Evolutionary conservation across 1,284 basidiomycete genomes (phyloP), one percentile per base, ranked within the genome.

Genomic region (Athelia sp.): DNA sequence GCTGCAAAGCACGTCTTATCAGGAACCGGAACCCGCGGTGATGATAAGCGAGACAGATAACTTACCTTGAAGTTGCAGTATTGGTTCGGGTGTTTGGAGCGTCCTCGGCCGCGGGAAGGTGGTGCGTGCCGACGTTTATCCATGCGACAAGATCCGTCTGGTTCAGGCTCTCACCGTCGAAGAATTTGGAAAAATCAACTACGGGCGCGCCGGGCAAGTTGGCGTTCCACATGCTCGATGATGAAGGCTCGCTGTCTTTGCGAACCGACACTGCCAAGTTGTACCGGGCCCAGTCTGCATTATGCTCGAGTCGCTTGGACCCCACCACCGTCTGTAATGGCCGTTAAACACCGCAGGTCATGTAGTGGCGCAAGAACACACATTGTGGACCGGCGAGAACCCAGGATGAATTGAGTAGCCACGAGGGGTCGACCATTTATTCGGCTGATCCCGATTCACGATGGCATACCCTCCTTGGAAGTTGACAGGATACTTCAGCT

Each of bases 91-190:
- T 84, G 56, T 77, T 81, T 0, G 82, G 79, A 1, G 73, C 66
- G 60, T 82, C 81, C 61, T 82, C 81, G 3, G 79, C 72, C 59
- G 79, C 79, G 2, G 80, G 79, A 4, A 40, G 36, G 19, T 82
- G 80, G 59, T 82, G 80, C 69, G 72, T 85, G n/a, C 82, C 84
- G 45, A 85, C 61, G 56, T 84, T 84, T 50, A 83, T 59, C 79
- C 82, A 86, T 6, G 77, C 75, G 3, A 84, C 82, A 22, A 84
- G 63, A 61, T 82, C 80, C 51, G 78, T 66, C 60, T 84, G 79
- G 0, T 72, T 76, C 50, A 84, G 71, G 53, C 72, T 77, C 63
- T 83, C 80, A 17, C 76, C 76, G 52, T 84, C 74, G 62, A 84
- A 82, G 64, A 83, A 82, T 51, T 76, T 74, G 63, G 80, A 73